A percentile compares a stretch with the other conserved stretches of the same genome.
phyloP scores from a whole-genome alignment of 805 yeast genomes.

The Wickerhamiella sorbophila region DNA sequence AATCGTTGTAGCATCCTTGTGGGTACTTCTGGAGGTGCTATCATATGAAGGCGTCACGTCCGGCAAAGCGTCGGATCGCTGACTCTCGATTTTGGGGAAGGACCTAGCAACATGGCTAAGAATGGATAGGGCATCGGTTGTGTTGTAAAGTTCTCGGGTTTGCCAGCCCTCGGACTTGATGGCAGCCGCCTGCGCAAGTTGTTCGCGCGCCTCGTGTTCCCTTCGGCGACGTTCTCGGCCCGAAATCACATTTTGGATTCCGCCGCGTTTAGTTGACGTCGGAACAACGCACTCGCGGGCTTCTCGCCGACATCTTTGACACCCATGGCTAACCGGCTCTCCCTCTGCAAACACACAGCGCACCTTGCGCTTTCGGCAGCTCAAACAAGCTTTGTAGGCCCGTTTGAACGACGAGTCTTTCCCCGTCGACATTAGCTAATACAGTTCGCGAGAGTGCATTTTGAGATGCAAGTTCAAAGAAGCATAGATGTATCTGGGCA shows the following conservation, averaged over 20 bases:
- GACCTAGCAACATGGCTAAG: slow-evolving; percentile 26
- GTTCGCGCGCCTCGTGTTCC: neutral
- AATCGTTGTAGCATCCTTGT: slow-evolving; percentile 18
- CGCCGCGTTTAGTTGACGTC: slow-evolving; percentile 40
- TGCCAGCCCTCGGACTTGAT: neutral
- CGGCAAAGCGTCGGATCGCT: neutral
- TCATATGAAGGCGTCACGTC: neutral
- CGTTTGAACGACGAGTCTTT: slow-evolving; percentile 23
- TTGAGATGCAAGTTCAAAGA: neutral
- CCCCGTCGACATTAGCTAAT: neutral
- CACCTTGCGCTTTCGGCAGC: slow-evolving; percentile 72
- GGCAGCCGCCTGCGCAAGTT: neutral
- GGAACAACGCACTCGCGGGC: slow-evolving; percentile 64
- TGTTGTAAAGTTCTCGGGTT: slow-evolving; percentile 22
- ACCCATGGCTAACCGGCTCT: slow-evolving; percentile 64
- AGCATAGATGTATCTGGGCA: too few relatives aligned
- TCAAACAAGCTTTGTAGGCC: slow-evolving; percentile 70
- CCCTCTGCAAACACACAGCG: slow-evolving; percentile 76
- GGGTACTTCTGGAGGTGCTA: neutral
- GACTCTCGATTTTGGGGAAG: slow-evolving; percentile 23
- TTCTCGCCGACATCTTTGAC: slow-evolving; percentile 74
- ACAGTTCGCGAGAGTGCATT: neutral
- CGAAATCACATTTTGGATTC: slow-evolving; percentile 27
- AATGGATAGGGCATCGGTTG: slow-evolving; percentile 28
- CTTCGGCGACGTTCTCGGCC: slow-evolving; percentile 20